Base-by-base conservation (phyloP, 306 rosid genomes). In the Pachyrhizus erosus region DNA sequence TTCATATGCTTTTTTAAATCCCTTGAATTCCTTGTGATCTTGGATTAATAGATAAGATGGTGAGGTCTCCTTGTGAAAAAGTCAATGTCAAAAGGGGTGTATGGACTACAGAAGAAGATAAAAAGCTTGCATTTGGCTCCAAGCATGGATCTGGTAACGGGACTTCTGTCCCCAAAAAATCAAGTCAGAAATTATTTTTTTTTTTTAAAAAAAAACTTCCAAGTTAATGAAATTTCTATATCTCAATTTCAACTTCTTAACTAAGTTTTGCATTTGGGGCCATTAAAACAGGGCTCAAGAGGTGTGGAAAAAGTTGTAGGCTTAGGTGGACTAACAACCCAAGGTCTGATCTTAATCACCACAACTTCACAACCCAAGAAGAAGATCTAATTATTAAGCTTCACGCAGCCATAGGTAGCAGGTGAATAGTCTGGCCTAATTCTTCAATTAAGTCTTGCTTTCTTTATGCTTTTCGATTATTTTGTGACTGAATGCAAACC, bases 391-490 rank as follows among this genome's bases (percentile, higher is more conserved):
- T 93, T 57, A 84, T 96, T 40, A 93, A 85, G 89, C 99, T 96
- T 87, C 99, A 96, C 24, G 90, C 98, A 78, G 93, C 99, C 86
- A 93, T 96, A 18, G 99, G 99, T 34, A 96, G 99, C 97, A 93
- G 99, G 98, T 92, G 67, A 65, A 52, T 42, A 70, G 9, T 70
- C 46, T 73, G 27, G 64, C 21, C 77, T 80, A 58, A 15, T 69
- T 21, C 57, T 48, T 21, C 45, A 51, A 5, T 54, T 71, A 9
- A 14, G 7, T 31, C 52, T 75, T 82, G 23, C 70, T 46, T 52
- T 48, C 12, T 71, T 13, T 24, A 15, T n/a, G n/a, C 60, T 80
- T 52, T 7, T 62, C 57, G 14, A 34, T 55, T 40, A 34, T 40
- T 61, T 79, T 34, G 40, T 49, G 52, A 71, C 76, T 70, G 1